phyloP scores from a whole-genome alignment of 2,329 filamentous ascomycete species.

The Pseudogymnoascus sp. region DNA sequence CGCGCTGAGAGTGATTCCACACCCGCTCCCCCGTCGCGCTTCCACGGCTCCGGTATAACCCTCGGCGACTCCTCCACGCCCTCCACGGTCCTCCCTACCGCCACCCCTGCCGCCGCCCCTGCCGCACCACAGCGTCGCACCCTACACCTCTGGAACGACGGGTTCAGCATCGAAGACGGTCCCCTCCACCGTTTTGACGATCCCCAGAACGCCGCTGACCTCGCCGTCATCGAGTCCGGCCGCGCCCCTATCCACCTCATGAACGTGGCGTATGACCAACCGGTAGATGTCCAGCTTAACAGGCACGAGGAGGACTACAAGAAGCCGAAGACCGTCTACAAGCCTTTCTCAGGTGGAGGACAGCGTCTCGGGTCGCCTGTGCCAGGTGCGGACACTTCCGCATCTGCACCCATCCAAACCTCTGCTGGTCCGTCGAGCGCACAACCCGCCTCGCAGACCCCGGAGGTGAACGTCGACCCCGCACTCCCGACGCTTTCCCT shows the following conservation, averaged over 20 bases:
- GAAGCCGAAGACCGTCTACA: conserved; percentile 64
- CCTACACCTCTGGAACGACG: conserved; percentile 74
- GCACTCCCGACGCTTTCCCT: conserved; percentile 61
- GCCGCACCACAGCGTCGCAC: conserved; percentile 53
- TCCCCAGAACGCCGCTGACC: conserved; percentile 60
- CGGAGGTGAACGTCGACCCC: conserved; percentile 46
- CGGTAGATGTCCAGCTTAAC: conserved; percentile 67
- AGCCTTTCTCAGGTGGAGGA: conserved; percentile 63
- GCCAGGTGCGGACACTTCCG: conserved; percentile 45
- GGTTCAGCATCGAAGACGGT: conserved; percentile 79
- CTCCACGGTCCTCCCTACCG: conserved; percentile 54
- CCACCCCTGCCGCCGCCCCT: conserved; percentile 26
- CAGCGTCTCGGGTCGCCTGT: conserved; percentile 70
- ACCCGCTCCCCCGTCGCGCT: conserved; percentile 43
- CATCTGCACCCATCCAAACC: conserved; percentile 26
- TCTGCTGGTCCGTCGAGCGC: conserved; percentile 29
- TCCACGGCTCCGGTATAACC: conserved; percentile 64
- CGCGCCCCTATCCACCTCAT: conserved; percentile 70
- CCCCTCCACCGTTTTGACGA: conserved; percentile 71
- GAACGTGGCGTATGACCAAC: conserved; percentile 65
- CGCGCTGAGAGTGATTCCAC: conserved; percentile 45
- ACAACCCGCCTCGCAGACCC: conserved; percentile 21
- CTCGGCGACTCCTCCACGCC: conserved; percentile 69
- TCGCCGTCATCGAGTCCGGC: conserved; percentile 68
- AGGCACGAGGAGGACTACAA: conserved; percentile 67